Conservation (phyloP, 768 basidiomycete species). For the Mycena crocata region DNA sequence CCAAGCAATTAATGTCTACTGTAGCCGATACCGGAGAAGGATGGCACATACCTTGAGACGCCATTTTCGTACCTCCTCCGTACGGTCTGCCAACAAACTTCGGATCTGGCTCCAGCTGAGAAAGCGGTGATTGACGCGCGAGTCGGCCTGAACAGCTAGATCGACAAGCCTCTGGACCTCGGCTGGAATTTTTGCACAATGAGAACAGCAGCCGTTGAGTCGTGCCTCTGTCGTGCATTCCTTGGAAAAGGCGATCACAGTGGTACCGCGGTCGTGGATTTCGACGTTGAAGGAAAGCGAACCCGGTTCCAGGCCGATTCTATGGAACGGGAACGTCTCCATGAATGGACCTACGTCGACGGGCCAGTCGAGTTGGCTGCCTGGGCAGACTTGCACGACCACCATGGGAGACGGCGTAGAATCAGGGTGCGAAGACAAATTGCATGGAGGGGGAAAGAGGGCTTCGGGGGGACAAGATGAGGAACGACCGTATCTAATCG, state of each 20-base stretch:
- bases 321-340: slow-evolving; percentile 20
- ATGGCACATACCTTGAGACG: slow-evolving; percentile 12
- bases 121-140: slow-evolving; percentile 3
- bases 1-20: background rate
- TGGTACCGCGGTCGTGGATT: background rate
- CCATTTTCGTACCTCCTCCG: slow-evolving; percentile 7
- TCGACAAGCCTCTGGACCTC: slow-evolving; percentile 4
- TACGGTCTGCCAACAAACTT: background rate
- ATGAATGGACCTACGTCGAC: background rate
- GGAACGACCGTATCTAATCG: background rate
- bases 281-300: slow-evolving; percentile 18
- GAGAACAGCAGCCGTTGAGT: background rate
- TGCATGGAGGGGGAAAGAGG: too few species aligned
- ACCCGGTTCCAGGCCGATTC: background rate
- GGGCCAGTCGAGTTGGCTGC: slow-evolving; percentile 15
- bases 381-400: slow-evolving; percentile 2
- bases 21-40: background rate
- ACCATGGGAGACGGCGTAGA: background rate
- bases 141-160: background rate
- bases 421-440: background rate
- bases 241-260: slow-evolving; percentile 8
- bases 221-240: background rate
- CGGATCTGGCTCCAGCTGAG: slow-evolving; percentile 1
- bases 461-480: background rate
- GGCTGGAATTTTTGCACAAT: slow-evolving; percentile 5